Base-by-base conservation (phyloP, 805 yeast species). In the Kodamaea nitidulidarum region DNA sequence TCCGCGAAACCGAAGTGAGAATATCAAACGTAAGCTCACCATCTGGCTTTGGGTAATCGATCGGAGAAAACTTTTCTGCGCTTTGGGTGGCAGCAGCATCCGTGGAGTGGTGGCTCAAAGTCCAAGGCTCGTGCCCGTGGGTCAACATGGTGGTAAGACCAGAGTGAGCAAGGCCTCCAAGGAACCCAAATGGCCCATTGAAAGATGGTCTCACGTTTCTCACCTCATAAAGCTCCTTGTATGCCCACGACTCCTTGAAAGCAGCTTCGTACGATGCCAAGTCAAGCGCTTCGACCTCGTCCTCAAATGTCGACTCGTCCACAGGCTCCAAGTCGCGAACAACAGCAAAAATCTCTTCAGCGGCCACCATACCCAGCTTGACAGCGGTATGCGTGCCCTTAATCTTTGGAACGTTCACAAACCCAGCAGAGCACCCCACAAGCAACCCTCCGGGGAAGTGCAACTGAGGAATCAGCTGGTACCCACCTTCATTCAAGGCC, bases 361-460 rank as follows among this genome's bases (percentile, higher is more conserved):
- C 98, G 2, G 98, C 98, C 20, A 93, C 62, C 75, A 93, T 81
- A 22, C 98, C 98, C 7, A 93, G 75, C 62, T 93, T 93, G 80
- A 93, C 87, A 1, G 99, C 98, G 1, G 96, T 91, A 60, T 93
- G 99, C 0, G 97, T 82, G 11, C 99, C 99, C 65, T 93, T 93
- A 55, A 93, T 86, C 61, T 91, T 93, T 38, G 98, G 97, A 32
- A 93, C 98, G 58, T 93, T 93, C 78, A 93, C 76, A 61, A 93
- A 91, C 1, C 98, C 98, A 3, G 98, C 98, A 41, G 95, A 70
- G 41, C 95, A 93, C 22, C 99, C 99, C 28, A 93, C 91, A 20
- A 93, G 65, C 7, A 88, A 82, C 38, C 98, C 99, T 36, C 99
- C 99, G 2, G 98, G 98, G 75, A 93, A 93, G 48, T 81, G 70